phyloP scores from a whole-genome alignment of 257 asterid species.

The Henckelia pumila region DNA sequence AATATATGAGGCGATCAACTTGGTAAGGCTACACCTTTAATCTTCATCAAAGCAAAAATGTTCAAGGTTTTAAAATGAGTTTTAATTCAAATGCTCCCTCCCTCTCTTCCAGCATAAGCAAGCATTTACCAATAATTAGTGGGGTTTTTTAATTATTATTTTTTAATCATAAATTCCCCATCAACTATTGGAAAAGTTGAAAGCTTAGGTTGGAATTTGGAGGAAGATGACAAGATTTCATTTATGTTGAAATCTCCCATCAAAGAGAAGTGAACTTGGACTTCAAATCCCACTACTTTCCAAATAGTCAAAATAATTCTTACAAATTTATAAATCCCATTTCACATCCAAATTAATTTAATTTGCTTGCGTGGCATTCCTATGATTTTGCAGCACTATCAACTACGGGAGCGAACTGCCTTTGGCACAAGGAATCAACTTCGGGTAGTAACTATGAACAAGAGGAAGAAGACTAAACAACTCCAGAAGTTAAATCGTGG shows the following conservation, averaged over 20 bases:
- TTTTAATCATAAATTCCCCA: background rate
- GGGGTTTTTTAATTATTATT: no score
- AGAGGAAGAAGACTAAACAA: background rate
- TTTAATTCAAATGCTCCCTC: background rate
- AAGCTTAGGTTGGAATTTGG: background rate
- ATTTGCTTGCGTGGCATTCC: background rate
- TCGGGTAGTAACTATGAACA: no score
- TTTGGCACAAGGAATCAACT: constrained; percentile 85
- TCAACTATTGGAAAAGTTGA: background rate
- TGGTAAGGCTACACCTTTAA: constrained; percentile 50
- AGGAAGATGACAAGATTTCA: background rate
- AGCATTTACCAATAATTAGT: no score
- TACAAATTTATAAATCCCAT: background rate
- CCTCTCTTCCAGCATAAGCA: background rate
- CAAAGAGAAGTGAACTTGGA: background rate
- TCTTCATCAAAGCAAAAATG: background rate
- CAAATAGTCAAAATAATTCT: no score
- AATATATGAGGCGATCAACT: constrained; percentile 97
- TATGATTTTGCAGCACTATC: constrained; percentile 53
- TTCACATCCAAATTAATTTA: background rate
- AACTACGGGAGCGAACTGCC: constrained; percentile 77
- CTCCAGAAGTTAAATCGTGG: no score
- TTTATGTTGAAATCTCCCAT: no score
- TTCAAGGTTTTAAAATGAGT: background rate
- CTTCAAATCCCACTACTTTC: no score